These are phyloP conservation scores for Aspergillus amoenus DNA, from an alignment of 2,329 filamentous ascomycete genomes.

Conservation along the genomic window DNA sequence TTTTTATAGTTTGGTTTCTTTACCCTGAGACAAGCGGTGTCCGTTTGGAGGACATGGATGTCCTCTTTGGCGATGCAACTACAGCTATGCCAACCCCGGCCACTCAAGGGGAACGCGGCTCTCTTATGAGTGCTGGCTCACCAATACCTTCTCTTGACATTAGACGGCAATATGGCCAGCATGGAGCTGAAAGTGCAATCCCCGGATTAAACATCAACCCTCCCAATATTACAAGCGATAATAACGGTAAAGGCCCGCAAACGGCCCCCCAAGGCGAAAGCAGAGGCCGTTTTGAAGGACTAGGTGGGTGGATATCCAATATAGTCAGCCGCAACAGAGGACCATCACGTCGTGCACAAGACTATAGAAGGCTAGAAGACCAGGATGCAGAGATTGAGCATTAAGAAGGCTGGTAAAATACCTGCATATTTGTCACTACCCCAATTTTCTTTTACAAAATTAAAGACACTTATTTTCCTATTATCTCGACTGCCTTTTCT, in stretches of 20 bases:
- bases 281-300: slow-evolving; percentile 50
- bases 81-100: slow-evolving; percentile 78
- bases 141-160: slow-evolving; percentile 76
- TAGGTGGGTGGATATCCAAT: slow-evolving; percentile 69
- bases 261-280: slow-evolving; percentile 34
- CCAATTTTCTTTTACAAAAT: neutral
- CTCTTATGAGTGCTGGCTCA: slow-evolving; percentile 75
- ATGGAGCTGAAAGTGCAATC: slow-evolving; percentile 67
- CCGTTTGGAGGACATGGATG: slow-evolving; percentile 94
- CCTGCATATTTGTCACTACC: neutral
- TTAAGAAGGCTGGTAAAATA: slow-evolving; percentile 3
- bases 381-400: slow-evolving; percentile 45
- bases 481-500: neutral
- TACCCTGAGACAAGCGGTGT: slow-evolving; percentile 97
- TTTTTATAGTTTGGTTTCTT: slow-evolving; percentile 79
- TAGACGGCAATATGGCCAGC: slow-evolving; percentile 46
- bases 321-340: slow-evolving; percentile 58
- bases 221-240: slow-evolving; percentile 57
- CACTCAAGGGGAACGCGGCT: slow-evolving; percentile 75
- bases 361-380: slow-evolving; percentile 47
- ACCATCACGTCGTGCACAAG: slow-evolving; percentile 37
- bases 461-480: neutral
- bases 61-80: slow-evolving; percentile 88
- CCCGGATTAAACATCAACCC: slow-evolving; percentile 81
- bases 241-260: slow-evolving; percentile 50